Conservation (phyloP, 2,329 filamentous ascomycete genomes). For the Lasiodiplodia sp. region DNA sequence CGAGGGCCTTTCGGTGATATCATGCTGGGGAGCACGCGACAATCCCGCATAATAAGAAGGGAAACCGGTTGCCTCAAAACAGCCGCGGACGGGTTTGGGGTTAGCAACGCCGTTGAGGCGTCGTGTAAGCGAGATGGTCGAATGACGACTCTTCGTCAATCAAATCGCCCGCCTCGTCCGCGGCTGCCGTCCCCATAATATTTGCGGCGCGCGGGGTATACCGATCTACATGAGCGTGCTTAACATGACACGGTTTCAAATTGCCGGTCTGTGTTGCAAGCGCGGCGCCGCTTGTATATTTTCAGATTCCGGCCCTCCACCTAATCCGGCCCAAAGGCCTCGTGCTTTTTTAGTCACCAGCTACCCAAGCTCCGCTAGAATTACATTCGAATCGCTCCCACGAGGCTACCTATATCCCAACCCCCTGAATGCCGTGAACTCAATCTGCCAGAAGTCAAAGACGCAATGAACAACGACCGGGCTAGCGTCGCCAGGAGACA, state of each 20-base stretch:
- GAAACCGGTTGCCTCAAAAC: slow-evolving; percentile 21
- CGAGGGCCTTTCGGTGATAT: slow-evolving; percentile 20
- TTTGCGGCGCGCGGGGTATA: slow-evolving; percentile 18
- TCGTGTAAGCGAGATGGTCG: slow-evolving; percentile 30
- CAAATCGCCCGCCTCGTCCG: slow-evolving; percentile 20
- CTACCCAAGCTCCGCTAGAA: slow-evolving; percentile 29
- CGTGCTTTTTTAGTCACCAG: slow-evolving; percentile 26
- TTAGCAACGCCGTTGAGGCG: slow-evolving; percentile 28
- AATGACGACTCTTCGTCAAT: slow-evolving; percentile 26
- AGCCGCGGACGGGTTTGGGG: slow-evolving; percentile 17
- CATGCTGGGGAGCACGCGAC: slow-evolving; percentile 28
- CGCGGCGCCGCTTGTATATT: slow-evolving; percentile 14
- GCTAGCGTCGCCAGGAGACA: not conserved
- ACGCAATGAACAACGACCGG: slow-evolving; percentile 13
- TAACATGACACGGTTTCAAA: slow-evolving; percentile 21
- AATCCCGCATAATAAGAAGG: slow-evolving; percentile 25
- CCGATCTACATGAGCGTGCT: slow-evolving; percentile 25
- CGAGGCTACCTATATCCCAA: slow-evolving; percentile 12
- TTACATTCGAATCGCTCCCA: slow-evolving; percentile 26
- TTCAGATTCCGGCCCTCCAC: slow-evolving; percentile 7
- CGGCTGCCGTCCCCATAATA: not conserved
- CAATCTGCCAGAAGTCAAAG: slow-evolving; percentile 25
- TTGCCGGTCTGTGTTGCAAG: slow-evolving; percentile 12
- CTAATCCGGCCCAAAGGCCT: slow-evolving; percentile 11
- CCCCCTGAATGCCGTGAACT: slow-evolving; percentile 15